Base-by-base conservation (phyloP, 768 basidiomycete species). In the Strobilomyces confusus region DNA sequence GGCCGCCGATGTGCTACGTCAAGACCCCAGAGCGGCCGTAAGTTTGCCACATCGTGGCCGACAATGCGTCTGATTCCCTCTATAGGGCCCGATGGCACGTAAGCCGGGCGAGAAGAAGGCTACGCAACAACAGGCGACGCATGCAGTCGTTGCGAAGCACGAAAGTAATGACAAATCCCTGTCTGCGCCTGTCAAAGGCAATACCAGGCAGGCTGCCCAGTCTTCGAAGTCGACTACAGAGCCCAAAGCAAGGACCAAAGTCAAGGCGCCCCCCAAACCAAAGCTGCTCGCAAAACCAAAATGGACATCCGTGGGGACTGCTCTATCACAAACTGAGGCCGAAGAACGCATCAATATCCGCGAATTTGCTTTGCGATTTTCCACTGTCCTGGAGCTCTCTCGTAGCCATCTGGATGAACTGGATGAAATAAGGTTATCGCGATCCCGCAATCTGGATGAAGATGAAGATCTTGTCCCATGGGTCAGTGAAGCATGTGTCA, bases 291-390 rank as follows among this genome's bases (percentile, higher is more conserved):
- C 7, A 55, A 69, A 52, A 71, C 84, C 37, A 69, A 69, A 53
- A 44, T 91, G 89, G 89, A 78, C 71, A 5, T 61, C 64, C 7
- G 63, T 87, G 7, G 72, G 72, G 1, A 72, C 75, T 13, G 60
- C 58, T 29, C 69, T 86, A 14, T 68, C 73, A 6, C 69, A 73
- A 36, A 62, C 72, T 1, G 78, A 80, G 37, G 81, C 77, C 1
- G 77, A 86, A 56, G 75, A 77, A 25, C 82, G 89, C 11, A 78
- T 91, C 44, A 73, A 81, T 58, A 84, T 91, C 40, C 82, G 89
- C 52, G 89, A 92, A 68, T 92, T 90, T 64, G 63, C 80, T 12
- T 63, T 87, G 44, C 78, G 89, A 32, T 91, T 91, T 57, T 72
- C 75, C 1, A 71, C 74, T 26, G 51, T 80, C 15, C 66, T 84